Percentiles rank a stretch among this genome's conserved stretches.
Conservation (phyloP, 257 asterid genomes). For the Solanum lycopersicoides region DNA sequence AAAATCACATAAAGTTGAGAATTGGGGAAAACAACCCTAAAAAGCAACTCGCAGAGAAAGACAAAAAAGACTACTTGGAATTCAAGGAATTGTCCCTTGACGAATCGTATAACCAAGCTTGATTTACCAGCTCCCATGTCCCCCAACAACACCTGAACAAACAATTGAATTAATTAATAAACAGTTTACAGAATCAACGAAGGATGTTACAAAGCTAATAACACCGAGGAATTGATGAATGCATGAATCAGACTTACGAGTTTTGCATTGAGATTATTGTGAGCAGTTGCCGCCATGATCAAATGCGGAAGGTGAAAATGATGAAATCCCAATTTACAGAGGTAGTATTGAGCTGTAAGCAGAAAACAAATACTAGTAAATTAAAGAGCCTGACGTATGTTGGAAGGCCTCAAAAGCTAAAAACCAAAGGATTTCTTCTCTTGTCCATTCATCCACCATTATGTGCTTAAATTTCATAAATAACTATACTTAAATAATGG, state of each 20-base stretch:
- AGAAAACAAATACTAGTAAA: not conserved
- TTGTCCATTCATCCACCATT: not conserved
- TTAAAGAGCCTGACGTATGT: not conserved
- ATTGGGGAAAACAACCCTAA: not conserved
- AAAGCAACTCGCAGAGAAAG: not conserved
- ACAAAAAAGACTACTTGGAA: slow-evolving; percentile 41
- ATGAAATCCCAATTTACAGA: not conserved
- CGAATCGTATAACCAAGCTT: slow-evolving; percentile 86
- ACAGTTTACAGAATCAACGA: not conserved
- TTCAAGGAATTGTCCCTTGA: slow-evolving; percentile 89
- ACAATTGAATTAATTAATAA: not conserved
- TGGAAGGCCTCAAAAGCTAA: not conserved
- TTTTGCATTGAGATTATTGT: slow-evolving; percentile 74
- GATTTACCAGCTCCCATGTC: slow-evolving; percentile 98
- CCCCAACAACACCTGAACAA: slow-evolving; percentile 65
- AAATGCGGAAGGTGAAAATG: not conserved
- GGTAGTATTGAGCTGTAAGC: not conserved
- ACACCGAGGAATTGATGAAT: not conserved
- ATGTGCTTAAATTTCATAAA: not conserved
- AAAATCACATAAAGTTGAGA: not conserved
- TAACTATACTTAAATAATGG: too few species aligned
- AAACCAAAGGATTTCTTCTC: not conserved
- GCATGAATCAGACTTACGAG: slow-evolving; percentile 35
- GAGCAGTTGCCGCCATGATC: slow-evolving; percentile 42
- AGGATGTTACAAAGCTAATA: not conserved